Base-by-base conservation (phyloP, 257 asterid genomes). In the Solanum bukasovii region DNA sequence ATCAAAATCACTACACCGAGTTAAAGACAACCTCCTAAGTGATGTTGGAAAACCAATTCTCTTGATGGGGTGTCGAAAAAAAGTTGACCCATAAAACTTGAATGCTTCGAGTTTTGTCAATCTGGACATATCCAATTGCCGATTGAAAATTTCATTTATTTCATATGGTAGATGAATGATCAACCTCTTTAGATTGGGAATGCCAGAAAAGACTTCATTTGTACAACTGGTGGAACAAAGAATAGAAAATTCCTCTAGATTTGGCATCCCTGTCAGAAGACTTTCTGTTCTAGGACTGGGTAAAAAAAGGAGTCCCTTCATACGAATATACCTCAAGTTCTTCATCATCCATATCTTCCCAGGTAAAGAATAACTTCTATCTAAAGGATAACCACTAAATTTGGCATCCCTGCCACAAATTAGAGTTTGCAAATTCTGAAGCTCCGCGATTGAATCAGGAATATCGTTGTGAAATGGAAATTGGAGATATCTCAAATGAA, bases 1-100 rank as follows among this genome's bases (percentile, higher is more conserved):
- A 13, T 2, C 4, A 13, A 44, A 4, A 25, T 5, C 0, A 44
- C 0, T 0, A 6, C 40, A 71, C 3, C 0, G 4, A 10, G n/a
- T 23, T 38, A 81, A 44, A n/a, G 37, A 44, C 85, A 44, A n/a
- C 67, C 7, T 40, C 38, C 52, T 44, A 25, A 81, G 40, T 42
- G 59, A 52, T 44, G 21, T 23, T 37, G 84, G 34, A 31, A 71
- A 31, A 40, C 4, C 38, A 38, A 81, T 2, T 13, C 25, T 13
- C 37, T 9, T 20, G 37, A 81, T 13, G 13, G 35, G 27, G 23
- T 3, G 12, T 14, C 5, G 12, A 16, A 3, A 29, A 14, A 1
- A 14, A 70, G 0, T 6, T 25, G 8, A 8, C 40, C 3, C 21
- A 27, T 5, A 4, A 3, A 18, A n/a, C 67, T 52, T 42, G 23